Conservation (phyloP, 805 yeast species). For the Sugiyamaella boreocaroliniensis region DNA sequence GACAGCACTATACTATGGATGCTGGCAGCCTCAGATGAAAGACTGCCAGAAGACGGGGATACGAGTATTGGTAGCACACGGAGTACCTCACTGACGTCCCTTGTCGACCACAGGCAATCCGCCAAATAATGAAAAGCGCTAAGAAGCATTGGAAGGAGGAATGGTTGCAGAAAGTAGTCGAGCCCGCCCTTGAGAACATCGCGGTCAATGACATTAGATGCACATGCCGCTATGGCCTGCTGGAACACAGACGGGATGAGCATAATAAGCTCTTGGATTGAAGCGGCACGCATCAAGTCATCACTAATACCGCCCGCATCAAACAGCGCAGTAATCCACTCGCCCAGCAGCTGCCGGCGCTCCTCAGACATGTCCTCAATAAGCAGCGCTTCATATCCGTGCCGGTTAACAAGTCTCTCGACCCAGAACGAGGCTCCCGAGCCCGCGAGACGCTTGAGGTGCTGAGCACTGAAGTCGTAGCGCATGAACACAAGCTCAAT, state of each 20-base stretch:
- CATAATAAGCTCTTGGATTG: conserved; percentile 58
- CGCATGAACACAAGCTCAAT: conserved; percentile 36
- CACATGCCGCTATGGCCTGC: conserved; percentile 60
- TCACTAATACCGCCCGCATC: conserved; percentile 83
- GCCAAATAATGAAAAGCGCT: conserved; percentile 49
- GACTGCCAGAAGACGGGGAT: conserved; percentile 33
- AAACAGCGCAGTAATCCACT: conserved; percentile 77
- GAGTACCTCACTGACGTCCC: conserved; percentile 33
- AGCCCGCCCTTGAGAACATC: conserved; percentile 67
- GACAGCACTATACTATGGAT: conserved; percentile 38
- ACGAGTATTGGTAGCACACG: conserved; percentile 37
- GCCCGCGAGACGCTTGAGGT: conserved; percentile 1
- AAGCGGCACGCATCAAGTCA: conserved; percentile 60
- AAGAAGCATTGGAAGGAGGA: conserved; percentile 51
- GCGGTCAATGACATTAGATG: conserved; percentile 47
- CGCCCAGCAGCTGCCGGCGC: conserved; percentile 38
- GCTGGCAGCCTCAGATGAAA: conserved; percentile 41
- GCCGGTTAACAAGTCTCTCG: not conserved
- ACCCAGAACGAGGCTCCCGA: conserved; percentile 6
- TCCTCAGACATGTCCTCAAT: conserved; percentile 19
- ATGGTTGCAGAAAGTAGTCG: conserved; percentile 80
- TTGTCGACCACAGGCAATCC: conserved; percentile 35
- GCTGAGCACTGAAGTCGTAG: conserved; percentile 25
- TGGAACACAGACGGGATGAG: conserved; percentile 69
- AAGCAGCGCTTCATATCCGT: not conserved